These are phyloP conservation scores for Suhomyces sp. DNA, from an alignment of 805 yeast species.

Conservation along the genomic window DNA sequence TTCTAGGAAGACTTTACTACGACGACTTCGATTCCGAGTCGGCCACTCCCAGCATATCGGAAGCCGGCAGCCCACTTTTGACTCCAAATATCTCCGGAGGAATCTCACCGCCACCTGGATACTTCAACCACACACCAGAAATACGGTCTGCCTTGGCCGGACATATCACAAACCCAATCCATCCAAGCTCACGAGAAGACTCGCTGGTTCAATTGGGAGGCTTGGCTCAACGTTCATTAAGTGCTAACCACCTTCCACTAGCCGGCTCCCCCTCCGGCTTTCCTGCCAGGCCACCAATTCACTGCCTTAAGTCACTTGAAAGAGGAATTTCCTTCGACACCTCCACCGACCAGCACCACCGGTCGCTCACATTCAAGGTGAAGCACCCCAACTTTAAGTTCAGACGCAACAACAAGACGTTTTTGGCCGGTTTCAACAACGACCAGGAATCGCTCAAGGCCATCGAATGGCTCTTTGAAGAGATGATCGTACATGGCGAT, in stretches of 20 bases:
- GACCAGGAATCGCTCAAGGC: conserved; percentile 39
- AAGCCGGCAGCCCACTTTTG: conserved; percentile 13
- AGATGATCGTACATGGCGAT: conserved; percentile 43
- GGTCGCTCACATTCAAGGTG: conserved; percentile 38
- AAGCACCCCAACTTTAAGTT: conserved; percentile 43
- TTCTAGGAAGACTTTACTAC: conserved; percentile 40
- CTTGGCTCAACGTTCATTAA: conserved; percentile 6
- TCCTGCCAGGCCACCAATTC: neutral
- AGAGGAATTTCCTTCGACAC: conserved; percentile 44
- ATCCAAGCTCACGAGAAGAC: neutral
- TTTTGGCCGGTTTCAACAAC: conserved; percentile 37
- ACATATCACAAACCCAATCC: neutral
- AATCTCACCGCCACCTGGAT: neutral
- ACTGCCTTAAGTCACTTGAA: conserved; percentile 24
- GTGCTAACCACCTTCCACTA: conserved; percentile 3
- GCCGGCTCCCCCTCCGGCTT: neutral
- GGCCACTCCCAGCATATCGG: conserved; percentile 17
- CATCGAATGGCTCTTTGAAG: conserved; percentile 44
- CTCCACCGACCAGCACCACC: conserved; percentile 27
- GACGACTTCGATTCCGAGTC: conserved; percentile 41
- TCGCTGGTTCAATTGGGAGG: conserved; percentile 10
- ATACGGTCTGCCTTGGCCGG: neutral
- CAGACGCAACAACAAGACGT: conserved; percentile 44
- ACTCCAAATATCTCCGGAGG: conserved; percentile 13
- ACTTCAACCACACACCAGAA: neutral